phyloP scores from a whole-genome alignment of 352 stramenopile species.

The Globisporangium apiculatum region DNA sequence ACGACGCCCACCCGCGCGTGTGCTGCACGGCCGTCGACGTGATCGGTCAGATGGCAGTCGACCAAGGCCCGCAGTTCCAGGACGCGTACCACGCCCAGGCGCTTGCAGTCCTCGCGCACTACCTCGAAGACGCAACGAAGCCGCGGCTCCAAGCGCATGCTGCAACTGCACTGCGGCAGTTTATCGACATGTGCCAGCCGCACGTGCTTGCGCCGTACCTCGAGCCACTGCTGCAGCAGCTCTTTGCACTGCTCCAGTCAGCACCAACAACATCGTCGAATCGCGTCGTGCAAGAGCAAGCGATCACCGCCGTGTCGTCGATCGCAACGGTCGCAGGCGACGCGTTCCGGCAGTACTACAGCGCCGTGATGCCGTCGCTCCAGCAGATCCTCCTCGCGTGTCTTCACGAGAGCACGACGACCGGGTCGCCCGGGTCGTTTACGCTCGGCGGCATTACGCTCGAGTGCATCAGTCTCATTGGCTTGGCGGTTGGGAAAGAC shows the following conservation, averaged over 20 bases:
- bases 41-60: constrained; percentile 70
- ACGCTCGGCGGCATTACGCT: constrained; percentile 82
- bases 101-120: constrained; percentile 52
- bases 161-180: constrained; percentile 69
- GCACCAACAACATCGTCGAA: neutral
- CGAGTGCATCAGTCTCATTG: constrained; percentile 78
- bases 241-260: constrained; percentile 64
- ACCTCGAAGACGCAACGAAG: constrained; percentile 51
- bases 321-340: constrained; percentile 58
- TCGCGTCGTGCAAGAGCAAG: constrained; percentile 72
- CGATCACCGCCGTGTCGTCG: constrained; percentile 75
- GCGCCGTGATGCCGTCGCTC: constrained; percentile 61
- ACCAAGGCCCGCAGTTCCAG: constrained; percentile 78
- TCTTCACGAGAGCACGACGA: constrained; percentile 46
- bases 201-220: constrained; percentile 65
- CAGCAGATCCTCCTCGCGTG: constrained; percentile 62
- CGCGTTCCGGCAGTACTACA: constrained; percentile 71
- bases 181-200: constrained; percentile 74
- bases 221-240: constrained; percentile 57
- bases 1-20: constrained; percentile 68
- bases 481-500: constrained; percentile 65
- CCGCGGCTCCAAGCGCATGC: constrained; percentile 70
- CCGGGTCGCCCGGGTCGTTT: constrained; percentile 37
- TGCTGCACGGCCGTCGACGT: constrained; percentile 82
- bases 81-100: constrained; percentile 64